Percentiles rank a stretch among this genome's conserved stretches.
phyloP scores from a whole-genome alignment of 805 yeast species.

The Schwanniomyces occidentalis region DNA sequence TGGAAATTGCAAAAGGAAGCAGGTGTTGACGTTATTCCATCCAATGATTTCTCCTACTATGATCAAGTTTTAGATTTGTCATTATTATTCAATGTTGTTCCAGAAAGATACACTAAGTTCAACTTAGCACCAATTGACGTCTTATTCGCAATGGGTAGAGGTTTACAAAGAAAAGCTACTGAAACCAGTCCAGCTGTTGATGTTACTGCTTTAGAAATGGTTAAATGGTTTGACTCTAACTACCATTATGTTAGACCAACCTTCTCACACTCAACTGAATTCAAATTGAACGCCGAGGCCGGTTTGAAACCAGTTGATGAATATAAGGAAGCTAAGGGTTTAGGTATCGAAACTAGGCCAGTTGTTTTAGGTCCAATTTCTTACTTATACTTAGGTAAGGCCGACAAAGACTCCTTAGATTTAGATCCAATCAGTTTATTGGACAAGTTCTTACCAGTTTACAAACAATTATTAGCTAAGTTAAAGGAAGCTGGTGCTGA shows the following conservation, averaged over 20 bases:
- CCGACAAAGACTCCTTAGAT: conserved; percentile 96
- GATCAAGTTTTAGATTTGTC: conserved; percentile 96
- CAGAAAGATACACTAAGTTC: conserved; percentile 94
- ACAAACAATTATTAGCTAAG: conserved; percentile 84
- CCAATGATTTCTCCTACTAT: conserved; percentile 97
- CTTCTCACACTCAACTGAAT: conserved; percentile 89
- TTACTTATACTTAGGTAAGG: conserved; percentile 92
- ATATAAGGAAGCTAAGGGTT: conserved; percentile 95
- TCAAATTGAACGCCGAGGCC: conserved; percentile 74
- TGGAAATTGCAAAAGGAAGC: conserved; percentile 98
- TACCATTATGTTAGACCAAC: conserved; percentile 99
- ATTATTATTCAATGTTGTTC: conserved; percentile 89
- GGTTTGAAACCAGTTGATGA: conserved; percentile 97
- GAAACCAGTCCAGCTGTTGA: conserved; percentile 87
- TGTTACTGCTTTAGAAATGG: conserved; percentile 99
- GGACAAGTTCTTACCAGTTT: conserved; percentile 89
- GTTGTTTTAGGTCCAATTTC: conserved; percentile 97
- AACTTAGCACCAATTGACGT: conserved; percentile 87
- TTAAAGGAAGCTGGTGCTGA: conserved; percentile 94
- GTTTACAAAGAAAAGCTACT: conserved; percentile 95
- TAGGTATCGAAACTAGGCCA: conserved; percentile 97
- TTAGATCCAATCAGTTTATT: conserved; percentile 89
- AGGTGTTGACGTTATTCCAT: conserved; percentile 95
- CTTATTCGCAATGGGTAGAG: conserved; percentile 99
- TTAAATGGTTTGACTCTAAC: conserved; percentile 99